Evolutionary conservation across 257 asterid species (phyloP).

Genomic region (Petrea volubilis): DNA sequence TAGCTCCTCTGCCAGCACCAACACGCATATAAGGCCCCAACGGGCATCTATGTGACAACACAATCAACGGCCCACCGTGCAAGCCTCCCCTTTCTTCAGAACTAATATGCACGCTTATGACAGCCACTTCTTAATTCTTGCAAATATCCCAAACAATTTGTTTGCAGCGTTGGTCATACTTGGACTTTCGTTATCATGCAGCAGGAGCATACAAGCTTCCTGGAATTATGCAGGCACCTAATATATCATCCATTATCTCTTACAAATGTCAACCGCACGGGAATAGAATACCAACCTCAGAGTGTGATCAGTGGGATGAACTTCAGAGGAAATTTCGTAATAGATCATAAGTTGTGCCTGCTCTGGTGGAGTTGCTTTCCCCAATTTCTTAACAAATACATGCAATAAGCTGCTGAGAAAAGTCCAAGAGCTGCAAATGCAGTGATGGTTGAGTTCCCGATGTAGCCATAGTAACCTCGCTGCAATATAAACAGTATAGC

Average conservation of each 20-base stretch:
- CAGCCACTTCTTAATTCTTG: not conserved
- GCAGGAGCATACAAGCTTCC: not conserved
- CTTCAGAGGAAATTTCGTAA: not conserved
- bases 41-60: not conserved
- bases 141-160: not conserved
- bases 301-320: not conserved
- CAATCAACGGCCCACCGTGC: not conserved
- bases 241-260: conserved; percentile 9
- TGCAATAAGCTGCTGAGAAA: conserved; percentile 76
- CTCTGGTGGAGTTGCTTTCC: conserved; percentile 77
- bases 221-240: not conserved
- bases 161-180: not conserved
- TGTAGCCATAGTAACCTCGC: conserved; percentile 54
- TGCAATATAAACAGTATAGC: conserved; percentile 39
- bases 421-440: conserved; percentile 57
- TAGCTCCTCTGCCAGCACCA: too few relatives aligned
- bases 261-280: not conserved
- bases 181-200: not conserved
- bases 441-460: conserved; percentile 63
- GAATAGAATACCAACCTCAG: not conserved
- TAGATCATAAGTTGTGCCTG: conserved; percentile 52
- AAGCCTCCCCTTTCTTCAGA: not conserved
- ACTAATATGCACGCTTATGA: too few relatives aligned
- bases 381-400: conserved; percentile 63
- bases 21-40: too few relatives aligned